These are phyloP conservation scores for Leishmania martiniquensis DNA, from an alignment of 208 protist genomes.

Conservation along the genomic window DNA sequence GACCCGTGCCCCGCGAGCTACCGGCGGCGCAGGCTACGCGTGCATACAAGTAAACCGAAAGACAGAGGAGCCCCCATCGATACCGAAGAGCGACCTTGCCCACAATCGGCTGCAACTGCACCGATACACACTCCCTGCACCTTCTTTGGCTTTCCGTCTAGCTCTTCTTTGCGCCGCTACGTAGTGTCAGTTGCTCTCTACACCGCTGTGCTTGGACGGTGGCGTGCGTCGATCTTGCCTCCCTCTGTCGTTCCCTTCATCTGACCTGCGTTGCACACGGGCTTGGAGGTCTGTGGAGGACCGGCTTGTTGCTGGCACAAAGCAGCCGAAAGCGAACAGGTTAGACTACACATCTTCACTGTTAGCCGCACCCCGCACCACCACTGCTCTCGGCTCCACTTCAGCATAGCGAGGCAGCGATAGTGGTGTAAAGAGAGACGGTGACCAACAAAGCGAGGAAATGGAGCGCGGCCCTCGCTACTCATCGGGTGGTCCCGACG, in stretches of 20 bases:
- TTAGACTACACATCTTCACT: not conserved
- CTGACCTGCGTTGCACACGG: constrained; percentile 1
- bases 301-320: not conserved
- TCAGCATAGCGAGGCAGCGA: not conserved
- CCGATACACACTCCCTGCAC: not conserved
- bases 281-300: not conserved
- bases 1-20: not conserved
- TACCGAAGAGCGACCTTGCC: not conserved
- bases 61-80: not conserved
- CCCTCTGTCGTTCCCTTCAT: not conserved
- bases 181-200: not conserved
- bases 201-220: not conserved
- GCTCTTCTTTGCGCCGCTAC: not conserved
- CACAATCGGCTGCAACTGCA: not conserved
- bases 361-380: not conserved
- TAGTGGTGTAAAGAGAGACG: not conserved
- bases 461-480: constrained; percentile 29
- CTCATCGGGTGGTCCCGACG: constrained; percentile 38
- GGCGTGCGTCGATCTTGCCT: not conserved
- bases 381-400: not conserved
- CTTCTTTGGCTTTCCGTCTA: not conserved
- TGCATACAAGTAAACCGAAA: not conserved
- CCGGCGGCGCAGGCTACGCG: not conserved
- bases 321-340: not conserved
- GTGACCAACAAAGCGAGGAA: not conserved